These are phyloP conservation scores for Boletus pseudopeckii DNA, from an alignment of 768 basidiomycete genomes.

Conservation along the genomic window DNA sequence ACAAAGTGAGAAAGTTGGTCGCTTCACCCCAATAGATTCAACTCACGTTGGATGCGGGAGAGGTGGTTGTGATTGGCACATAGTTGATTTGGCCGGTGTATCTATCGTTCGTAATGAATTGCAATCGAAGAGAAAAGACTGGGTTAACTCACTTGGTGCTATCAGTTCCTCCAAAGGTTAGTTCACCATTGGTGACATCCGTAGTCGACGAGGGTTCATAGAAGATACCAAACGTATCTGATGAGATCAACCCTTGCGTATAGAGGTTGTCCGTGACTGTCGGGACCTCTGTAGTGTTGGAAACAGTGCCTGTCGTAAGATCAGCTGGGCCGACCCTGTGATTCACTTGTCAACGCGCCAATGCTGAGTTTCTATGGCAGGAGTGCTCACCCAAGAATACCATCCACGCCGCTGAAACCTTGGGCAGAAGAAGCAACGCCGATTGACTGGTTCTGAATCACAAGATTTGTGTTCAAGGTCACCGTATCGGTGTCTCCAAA, in stretches of 20 bases:
- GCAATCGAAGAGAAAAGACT: background rate
- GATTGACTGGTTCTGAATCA: constrained; percentile 46
- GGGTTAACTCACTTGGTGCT: constrained; percentile 34
- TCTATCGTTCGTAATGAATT: constrained; percentile 14
- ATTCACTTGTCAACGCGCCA: background rate
- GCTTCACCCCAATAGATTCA: background rate
- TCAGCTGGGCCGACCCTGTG: constrained; percentile 49
- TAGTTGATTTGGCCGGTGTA: constrained; percentile 34
- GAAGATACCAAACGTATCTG: constrained; percentile 48
- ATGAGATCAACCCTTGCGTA: constrained; percentile 42
- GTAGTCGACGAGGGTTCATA: constrained; percentile 45
- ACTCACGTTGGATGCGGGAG: constrained; percentile 40
- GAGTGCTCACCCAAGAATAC: constrained; percentile 45
- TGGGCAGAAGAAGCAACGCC: constrained; percentile 43
- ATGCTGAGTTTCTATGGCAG: background rate
- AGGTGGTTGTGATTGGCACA: constrained; percentile 41
- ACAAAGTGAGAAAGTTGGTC: background rate
- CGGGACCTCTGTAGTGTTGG: constrained; percentile 37
- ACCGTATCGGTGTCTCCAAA: constrained; percentile 47
- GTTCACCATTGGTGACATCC: constrained; percentile 46
- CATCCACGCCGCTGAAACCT: constrained; percentile 48
- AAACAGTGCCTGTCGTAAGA: constrained; percentile 45
- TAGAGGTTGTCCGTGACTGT: constrained; percentile 60
- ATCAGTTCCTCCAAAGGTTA: constrained; percentile 55
- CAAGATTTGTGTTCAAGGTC: constrained; percentile 37